Percentiles rank a stretch among this genome's conserved stretches.
These are phyloP conservation scores for Tolypocladium amazonense DNA, from an alignment of 2,329 filamentous ascomycete genomes.

Conservation along the genomic window DNA sequence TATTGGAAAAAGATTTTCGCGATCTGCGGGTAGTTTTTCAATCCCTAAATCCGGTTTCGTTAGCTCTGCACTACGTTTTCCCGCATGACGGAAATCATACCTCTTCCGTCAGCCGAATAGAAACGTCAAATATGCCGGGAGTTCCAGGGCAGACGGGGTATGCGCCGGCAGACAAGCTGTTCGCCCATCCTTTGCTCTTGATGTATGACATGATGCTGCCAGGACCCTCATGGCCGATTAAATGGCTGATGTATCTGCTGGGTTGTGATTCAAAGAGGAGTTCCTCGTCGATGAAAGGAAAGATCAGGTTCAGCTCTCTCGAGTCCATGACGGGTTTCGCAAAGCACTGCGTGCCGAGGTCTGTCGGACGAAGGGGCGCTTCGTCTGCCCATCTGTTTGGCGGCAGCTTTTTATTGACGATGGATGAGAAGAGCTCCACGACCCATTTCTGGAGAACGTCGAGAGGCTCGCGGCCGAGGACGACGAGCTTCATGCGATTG, in stretches of 20 bases:
- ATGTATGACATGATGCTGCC: conserved; percentile 86
- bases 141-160: conserved; percentile 67
- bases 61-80: not conserved
- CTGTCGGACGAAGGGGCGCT: conserved; percentile 35
- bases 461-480: conserved; percentile 71
- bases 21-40: conserved; percentile 73
- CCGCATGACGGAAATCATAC: conserved; percentile 25
- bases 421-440: conserved; percentile 67
- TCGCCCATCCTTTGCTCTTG: conserved; percentile 85
- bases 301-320: conserved; percentile 67
- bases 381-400: conserved; percentile 44
- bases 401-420: conserved; percentile 71
- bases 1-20: conserved; percentile 85
- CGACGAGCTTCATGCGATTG: conserved; percentile 86
- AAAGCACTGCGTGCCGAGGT: conserved; percentile 61
- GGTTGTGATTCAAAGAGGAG: conserved; percentile 69
- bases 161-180: conserved; percentile 67
- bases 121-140: conserved; percentile 68
- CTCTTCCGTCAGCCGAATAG: conserved; percentile 73
- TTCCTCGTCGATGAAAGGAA: conserved; percentile 81
- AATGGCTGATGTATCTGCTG: conserved; percentile 74
- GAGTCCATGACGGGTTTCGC: conserved; percentile 89
- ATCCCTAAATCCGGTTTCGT: conserved; percentile 30
- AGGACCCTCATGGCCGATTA: conserved; percentile 87
- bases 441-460: conserved; percentile 80